Conservation (phyloP, 768 basidiomycete genomes). For the Asterophora parasitica region DNA sequence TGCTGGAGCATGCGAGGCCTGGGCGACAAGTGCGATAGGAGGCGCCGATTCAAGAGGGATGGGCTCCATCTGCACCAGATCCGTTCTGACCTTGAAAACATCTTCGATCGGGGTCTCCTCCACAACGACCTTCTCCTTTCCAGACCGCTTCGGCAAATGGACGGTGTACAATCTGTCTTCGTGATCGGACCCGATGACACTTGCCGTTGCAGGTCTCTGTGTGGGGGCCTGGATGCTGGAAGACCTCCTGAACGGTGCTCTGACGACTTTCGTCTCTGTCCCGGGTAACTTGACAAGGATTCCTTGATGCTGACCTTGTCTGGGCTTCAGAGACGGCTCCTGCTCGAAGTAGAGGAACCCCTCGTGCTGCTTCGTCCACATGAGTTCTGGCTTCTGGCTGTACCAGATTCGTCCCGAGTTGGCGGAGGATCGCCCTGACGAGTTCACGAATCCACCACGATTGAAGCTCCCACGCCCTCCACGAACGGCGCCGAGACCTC, state of each 20-base stretch:
- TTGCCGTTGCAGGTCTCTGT: conserved; percentile 17
- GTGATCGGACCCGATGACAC: conserved; percentile 30
- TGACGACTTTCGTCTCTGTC: conserved; percentile 35
- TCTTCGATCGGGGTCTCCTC: conserved; percentile 46
- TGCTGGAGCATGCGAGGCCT: conserved; percentile 1
- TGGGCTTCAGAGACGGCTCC: conserved; percentile 53
- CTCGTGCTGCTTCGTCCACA: conserved; percentile 84
- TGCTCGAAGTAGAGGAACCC: conserved; percentile 54
- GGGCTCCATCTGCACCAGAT: conserved; percentile 31
- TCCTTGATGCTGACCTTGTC: conserved; percentile 48
- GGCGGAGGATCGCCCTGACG: conserved; percentile 26
- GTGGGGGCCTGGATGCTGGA: conserved; percentile 14
- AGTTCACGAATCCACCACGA: conserved; percentile 37
- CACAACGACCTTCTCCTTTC: conserved; percentile 30
- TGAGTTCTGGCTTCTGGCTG: conserved; percentile 69
- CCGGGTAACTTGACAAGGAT: conserved; percentile 66
- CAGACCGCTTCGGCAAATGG: conserved; percentile 43
- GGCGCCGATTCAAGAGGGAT: conserved; percentile 7
- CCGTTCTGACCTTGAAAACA: conserved; percentile 53
- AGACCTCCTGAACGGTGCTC: conserved; percentile 25
- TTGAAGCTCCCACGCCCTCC: conserved; percentile 41
- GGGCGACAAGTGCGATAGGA: conserved; percentile 9
- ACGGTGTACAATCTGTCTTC: conserved; percentile 48
- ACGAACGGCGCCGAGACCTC: conserved; percentile 42
- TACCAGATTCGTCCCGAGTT: conserved; percentile 57